Percentiles rank a stretch among this genome's conserved stretches.
Evolutionary conservation across 352 stramenopile genomes (phyloP).

Genomic region (Nothophytophthora sp.): DNA sequence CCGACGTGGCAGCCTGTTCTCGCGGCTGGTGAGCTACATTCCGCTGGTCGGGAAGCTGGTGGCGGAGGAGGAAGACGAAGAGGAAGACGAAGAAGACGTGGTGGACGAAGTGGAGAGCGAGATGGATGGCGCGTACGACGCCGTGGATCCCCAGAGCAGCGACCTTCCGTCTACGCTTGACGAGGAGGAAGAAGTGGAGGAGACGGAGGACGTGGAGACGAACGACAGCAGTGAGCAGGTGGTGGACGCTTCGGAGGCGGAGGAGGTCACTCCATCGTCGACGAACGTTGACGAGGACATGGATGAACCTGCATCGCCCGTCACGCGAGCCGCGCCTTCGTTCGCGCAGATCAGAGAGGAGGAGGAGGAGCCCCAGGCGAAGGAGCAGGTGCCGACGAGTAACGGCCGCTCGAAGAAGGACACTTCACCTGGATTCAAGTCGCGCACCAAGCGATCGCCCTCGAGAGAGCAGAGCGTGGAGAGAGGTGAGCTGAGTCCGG

Average conservation of each 20-base stretch:
- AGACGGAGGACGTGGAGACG: conserved; percentile 10
- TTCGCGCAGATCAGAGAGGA: conserved; percentile 8
- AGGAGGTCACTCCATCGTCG: background rate
- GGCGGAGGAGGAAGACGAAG: conserved; percentile 33
- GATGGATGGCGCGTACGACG: conserved; percentile 13
- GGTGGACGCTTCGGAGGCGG: background rate
- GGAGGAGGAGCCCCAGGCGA: conserved; percentile 8
- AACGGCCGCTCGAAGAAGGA: conserved; percentile 12
- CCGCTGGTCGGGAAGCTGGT: conserved; percentile 62
- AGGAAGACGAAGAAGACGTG: conserved; percentile 10
- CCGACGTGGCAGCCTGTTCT: conserved; percentile 38
- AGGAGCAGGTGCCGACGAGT: conserved; percentile 7
- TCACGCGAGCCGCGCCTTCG: conserved; percentile 12
- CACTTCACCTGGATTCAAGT: too few species aligned
- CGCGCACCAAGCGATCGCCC: conserved; percentile 22
- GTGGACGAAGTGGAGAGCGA: conserved; percentile 1
- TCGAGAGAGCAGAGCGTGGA: conserved; percentile 25
- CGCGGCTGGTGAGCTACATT: conserved; percentile 65
- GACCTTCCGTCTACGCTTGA: conserved; percentile 1
- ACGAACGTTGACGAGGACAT: too few species aligned
- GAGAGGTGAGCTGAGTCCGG: conserved; percentile 29
- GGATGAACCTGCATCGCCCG: conserved; percentile 1
- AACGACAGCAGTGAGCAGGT: conserved; percentile 17
- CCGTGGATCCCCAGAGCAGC: conserved; percentile 12
- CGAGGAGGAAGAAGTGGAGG: conserved; percentile 26